Conservation (phyloP, 2,329 filamentous ascomycete species). For the Ilyonectria sp. region DNA sequence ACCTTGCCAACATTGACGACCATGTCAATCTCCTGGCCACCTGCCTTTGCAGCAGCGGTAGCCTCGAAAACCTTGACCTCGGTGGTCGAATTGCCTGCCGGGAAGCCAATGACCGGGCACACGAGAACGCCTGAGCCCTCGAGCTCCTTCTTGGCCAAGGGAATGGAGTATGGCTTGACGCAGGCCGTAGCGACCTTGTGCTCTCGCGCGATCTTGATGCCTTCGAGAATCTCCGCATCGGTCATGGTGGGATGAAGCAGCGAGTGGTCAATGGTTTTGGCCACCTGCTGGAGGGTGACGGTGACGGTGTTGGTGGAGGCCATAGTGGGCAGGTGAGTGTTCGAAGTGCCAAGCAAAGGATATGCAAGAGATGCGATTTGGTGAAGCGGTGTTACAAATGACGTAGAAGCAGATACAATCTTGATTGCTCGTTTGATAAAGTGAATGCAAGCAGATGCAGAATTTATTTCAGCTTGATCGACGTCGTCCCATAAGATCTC, state of each 20-base stretch:
- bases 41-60: slow-evolving; percentile 60
- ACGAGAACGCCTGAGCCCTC: slow-evolving; percentile 64
- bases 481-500: neutral
- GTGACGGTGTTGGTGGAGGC: slow-evolving; percentile 49
- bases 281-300: slow-evolving; percentile 62
- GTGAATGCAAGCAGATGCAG: neutral
- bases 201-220: slow-evolving; percentile 63
- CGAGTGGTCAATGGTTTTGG: slow-evolving; percentile 73
- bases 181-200: slow-evolving; percentile 70
- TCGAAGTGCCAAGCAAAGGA: neutral
- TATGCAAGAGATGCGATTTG: too few species aligned
- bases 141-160: slow-evolving; percentile 63
- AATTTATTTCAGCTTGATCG: neutral
- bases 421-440: neutral
- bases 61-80: slow-evolving; percentile 70
- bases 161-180: slow-evolving; percentile 70
- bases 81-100: slow-evolving; percentile 70
- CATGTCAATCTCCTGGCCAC: slow-evolving; percentile 72
- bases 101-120: slow-evolving; percentile 74
- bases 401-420: neutral
- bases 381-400: neutral
- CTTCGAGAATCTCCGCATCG: slow-evolving; percentile 65
- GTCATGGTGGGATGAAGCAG: slow-evolving; percentile 75
- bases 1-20: slow-evolving; percentile 74
- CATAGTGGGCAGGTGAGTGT: neutral